Evolutionary conservation across 2,329 filamentous ascomycete species (phyloP).

Genomic region (Clonostachys rhizophaga): DNA sequence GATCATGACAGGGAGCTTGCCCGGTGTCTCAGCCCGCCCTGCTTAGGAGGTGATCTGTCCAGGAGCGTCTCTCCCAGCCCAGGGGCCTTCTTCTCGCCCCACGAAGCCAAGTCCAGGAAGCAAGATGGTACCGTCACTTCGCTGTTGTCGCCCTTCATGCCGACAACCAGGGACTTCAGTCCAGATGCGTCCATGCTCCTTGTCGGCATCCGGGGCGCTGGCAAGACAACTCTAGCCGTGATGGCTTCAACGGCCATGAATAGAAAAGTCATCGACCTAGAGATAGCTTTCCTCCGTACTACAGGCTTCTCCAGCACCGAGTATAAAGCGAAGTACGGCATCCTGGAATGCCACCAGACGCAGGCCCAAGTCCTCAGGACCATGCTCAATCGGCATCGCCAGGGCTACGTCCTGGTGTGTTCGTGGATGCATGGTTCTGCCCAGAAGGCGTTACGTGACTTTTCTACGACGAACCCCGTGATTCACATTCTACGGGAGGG

Average conservation of each 20-base stretch:
- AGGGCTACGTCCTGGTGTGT: constrained; percentile 65
- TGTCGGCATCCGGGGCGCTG: constrained; percentile 67
- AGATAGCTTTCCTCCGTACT: constrained; percentile 61
- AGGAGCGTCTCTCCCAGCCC: too few species aligned
- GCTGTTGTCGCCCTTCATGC: too few species aligned
- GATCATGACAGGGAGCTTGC: constrained; percentile 11
- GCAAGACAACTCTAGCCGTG: constrained; percentile 71
- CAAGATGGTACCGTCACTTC: too few species aligned
- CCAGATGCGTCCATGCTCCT: constrained; percentile 67
- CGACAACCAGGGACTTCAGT: constrained; percentile 31
- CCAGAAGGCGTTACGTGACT: constrained; percentile 56
- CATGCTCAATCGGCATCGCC: constrained; percentile 53
- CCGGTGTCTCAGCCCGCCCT: background rate
- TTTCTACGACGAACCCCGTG: constrained; percentile 61
- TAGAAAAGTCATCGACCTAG: constrained; percentile 64
- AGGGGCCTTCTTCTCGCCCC: too few species aligned
- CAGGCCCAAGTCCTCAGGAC: constrained; percentile 59
- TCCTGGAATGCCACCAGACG: constrained; percentile 55
- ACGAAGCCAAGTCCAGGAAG: too few species aligned
- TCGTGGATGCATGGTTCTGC: constrained; percentile 64
- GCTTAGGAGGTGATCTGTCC: too few species aligned
- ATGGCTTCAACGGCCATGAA: constrained; percentile 70
- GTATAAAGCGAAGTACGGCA: constrained; percentile 60
- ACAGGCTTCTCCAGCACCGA: constrained; percentile 56
- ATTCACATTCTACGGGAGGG: constrained; percentile 66